These are phyloP conservation scores for Suhomyces vadensis DNA, from an alignment of 805 yeast genomes.

Conservation along the genomic window DNA sequence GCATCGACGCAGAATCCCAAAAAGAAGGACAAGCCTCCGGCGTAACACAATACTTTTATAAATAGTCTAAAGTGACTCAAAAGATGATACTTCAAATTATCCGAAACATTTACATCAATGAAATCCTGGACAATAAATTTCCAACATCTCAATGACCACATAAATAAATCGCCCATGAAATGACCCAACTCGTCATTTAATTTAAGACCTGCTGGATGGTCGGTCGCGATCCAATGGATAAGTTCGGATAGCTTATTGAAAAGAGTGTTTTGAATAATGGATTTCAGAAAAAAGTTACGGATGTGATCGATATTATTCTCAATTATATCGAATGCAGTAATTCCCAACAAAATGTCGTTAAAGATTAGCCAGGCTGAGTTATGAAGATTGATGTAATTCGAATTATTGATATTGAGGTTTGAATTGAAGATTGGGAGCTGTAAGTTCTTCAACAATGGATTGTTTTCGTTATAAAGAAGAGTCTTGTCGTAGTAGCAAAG, in stretches of 20 bases:
- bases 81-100: conserved; percentile 2
- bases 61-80: conserved; percentile 6
- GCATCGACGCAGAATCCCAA: conserved; percentile 68
- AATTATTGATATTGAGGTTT: conserved; percentile 40
- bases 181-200: conserved; percentile 81
- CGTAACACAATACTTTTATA: conserved; percentile 24
- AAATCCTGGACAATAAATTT: conserved; percentile 15
- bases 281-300: conserved; percentile 23
- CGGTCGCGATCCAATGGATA: conserved; percentile 69
- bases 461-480: conserved; percentile 18
- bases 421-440: conserved; percentile 38
- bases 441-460: conserved; percentile 46
- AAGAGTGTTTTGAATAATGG: conserved; percentile 38
- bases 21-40: conserved; percentile 69
- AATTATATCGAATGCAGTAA: conserved; percentile 49
- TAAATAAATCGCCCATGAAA: conserved; percentile 81
- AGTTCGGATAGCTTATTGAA: conserved; percentile 48
- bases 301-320: conserved; percentile 33
- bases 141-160: conserved; percentile 85
- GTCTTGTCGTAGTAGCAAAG: conserved; percentile 50
- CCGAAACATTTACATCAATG: conserved; percentile 5
- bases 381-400: conserved; percentile 72
- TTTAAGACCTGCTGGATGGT: conserved; percentile 92
- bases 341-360: conserved; percentile 80
- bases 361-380: conserved; percentile 85